Evolutionary conservation across 495 filamentous ascomycete species (phyloP).

Genomic region (Oleoguttula mirabilis): DNA sequence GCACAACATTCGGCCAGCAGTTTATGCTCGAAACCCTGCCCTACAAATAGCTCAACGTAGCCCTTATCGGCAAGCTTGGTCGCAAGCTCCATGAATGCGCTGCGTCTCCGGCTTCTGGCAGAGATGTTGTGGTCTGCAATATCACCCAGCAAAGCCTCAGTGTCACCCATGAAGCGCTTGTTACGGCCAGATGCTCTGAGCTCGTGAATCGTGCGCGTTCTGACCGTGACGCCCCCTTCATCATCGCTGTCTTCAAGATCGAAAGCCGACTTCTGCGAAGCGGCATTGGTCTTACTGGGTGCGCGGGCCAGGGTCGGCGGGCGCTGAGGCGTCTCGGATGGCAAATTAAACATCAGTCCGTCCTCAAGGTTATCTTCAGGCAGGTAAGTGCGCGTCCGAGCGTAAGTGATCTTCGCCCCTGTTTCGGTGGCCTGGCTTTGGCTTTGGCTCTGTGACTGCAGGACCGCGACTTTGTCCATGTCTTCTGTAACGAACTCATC

Average conservation of each 20-base stretch:
- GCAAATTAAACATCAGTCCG: constrained; percentile 15
- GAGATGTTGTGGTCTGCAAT: constrained; percentile 47
- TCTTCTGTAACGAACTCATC: background rate
- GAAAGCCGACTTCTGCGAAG: constrained; percentile 14
- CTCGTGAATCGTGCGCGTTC: constrained; percentile 80
- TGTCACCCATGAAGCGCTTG: constrained; percentile 64
- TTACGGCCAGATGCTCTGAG: constrained; percentile 76
- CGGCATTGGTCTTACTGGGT: constrained; percentile 4
- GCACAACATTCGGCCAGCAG: constrained; percentile 43
- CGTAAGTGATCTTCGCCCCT: constrained; percentile 47
- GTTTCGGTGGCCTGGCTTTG: constrained; percentile 13
- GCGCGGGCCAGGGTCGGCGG: background rate
- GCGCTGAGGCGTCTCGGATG: constrained; percentile 9
- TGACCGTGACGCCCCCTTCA: constrained; percentile 32
- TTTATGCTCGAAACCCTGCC: constrained; percentile 57
- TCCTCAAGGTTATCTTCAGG: constrained; percentile 34
- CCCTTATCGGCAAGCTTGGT: constrained; percentile 52
- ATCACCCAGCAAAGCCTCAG: constrained; percentile 74
- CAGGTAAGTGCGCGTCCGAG: constrained; percentile 48
- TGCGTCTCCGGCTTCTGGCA: constrained; percentile 38
- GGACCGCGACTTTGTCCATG: too few species aligned
- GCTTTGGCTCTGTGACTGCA: background rate
- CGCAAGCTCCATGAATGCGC: constrained; percentile 45
- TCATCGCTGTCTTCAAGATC: constrained; percentile 30
- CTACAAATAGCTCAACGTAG: constrained; percentile 59